phyloP scores from a whole-genome alignment of 1,284 basidiomycete genomes.

The Phylloboletellus chloephorus region DNA sequence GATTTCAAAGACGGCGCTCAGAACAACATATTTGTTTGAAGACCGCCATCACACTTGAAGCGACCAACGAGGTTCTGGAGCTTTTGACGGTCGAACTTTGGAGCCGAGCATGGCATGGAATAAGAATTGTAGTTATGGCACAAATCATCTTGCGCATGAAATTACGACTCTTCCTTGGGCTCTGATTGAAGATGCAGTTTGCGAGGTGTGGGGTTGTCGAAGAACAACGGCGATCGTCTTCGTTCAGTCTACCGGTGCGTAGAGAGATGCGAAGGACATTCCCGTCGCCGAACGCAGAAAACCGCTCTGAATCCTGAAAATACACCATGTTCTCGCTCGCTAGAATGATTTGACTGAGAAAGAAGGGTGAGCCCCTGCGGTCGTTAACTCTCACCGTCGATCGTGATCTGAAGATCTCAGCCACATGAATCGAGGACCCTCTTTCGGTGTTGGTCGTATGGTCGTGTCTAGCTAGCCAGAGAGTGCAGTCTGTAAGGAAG shows the following conservation, averaged over 20 bases:
- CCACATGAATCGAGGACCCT: conserved; percentile 26
- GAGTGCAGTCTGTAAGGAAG: conserved; percentile 62
- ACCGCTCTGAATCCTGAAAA: conserved; percentile 30
- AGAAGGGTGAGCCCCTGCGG: background rate
- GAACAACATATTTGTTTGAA: conserved; percentile 39
- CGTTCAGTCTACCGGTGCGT: background rate
- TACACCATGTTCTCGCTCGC: conserved; percentile 37
- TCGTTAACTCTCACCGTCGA: conserved; percentile 36
- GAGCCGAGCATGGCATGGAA: background rate
- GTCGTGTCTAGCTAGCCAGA: conserved; percentile 50
- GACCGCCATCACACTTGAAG: no score
- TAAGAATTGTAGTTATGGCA: background rate
- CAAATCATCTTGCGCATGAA: background rate
- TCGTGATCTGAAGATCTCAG: conserved; percentile 43
- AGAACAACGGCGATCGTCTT: background rate
- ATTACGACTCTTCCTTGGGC: background rate
- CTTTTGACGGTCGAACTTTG: no score
- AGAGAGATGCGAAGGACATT: background rate
- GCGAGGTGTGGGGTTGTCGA: no score
- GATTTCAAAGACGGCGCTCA: conserved; percentile 42
- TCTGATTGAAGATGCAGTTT: no score
- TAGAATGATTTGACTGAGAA: conserved; percentile 18
- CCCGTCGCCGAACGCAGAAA: conserved; percentile 17
- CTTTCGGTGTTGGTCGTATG: conserved; percentile 10
- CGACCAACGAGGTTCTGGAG: no score